Percentiles rank a stretch among this genome's conserved stretches.
Evolutionary conservation across 139 green algal species (phyloP).

Genomic region (Pseudopediastrum boryanum): DNA sequence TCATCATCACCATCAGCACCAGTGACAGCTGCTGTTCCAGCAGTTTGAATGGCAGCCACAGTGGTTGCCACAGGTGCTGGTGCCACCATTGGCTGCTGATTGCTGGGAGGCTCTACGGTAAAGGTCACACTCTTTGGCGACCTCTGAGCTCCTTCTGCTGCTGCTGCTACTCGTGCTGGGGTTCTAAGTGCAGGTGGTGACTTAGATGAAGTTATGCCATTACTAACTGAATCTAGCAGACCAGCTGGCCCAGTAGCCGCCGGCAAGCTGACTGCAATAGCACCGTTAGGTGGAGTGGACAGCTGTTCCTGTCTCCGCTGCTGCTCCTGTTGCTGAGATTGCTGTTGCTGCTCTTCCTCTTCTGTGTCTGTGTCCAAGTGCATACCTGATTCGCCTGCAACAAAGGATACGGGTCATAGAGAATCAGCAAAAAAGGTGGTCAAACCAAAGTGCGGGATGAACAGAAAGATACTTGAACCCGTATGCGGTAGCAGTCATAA

Average conservation of each 20-base stretch:
- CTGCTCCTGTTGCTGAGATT: not conserved
- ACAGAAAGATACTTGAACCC: too few relatives aligned
- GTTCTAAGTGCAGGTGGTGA: too few relatives aligned
- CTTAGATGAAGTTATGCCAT: too few relatives aligned
- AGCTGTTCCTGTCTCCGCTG: not conserved
- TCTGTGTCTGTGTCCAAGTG: not conserved
- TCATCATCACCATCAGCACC: not conserved
- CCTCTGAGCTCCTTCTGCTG: not conserved
- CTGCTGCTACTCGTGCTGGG: not conserved
- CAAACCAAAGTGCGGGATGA: too few relatives aligned
- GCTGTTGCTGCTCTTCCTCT: not conserved
- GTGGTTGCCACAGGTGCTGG: not conserved
- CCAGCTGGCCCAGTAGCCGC: too few relatives aligned
- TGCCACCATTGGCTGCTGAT: not conserved
- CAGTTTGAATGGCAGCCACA: conserved; percentile 17
- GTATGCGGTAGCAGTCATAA: too few relatives aligned
- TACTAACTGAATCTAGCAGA: too few relatives aligned
- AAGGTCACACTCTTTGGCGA: not conserved
- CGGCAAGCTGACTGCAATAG: too few relatives aligned
- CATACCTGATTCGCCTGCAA: not conserved
- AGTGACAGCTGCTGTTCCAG: conserved; percentile 16
- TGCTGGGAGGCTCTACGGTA: not conserved
- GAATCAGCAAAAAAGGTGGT: too few relatives aligned
- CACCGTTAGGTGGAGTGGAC: too few relatives aligned
- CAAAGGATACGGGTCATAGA: too few relatives aligned